Base-by-base conservation (phyloP, 177 flowering plant species). In the Telopea speciosissima region DNA sequence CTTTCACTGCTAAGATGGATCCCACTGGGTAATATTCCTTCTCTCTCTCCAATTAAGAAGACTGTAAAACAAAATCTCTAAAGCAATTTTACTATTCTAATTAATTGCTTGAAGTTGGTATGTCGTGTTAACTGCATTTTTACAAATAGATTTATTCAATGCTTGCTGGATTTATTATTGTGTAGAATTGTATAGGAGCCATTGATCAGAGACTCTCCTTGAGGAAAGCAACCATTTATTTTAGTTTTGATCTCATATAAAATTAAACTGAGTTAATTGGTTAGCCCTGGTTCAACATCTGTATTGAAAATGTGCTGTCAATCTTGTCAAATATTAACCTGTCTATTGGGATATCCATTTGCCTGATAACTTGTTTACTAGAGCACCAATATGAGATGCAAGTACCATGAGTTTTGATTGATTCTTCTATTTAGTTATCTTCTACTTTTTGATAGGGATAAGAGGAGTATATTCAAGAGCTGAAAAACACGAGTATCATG, bases 1-100 rank as follows among this genome's bases (percentile, higher is more conserved):
- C 98, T 66, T 77, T 96, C 28, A 96, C 98, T 3, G 88, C 98
- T 70, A 96, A 96, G 79, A 93, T 96, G 99, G 97, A 93, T 74
- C 99, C 99, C 24, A 82, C 87, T 28, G 82, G 82, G 98, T 90
- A 73, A 25, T 7, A 12, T 13, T 69, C 9, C 24, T 66, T 24
- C 17, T 24, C 23, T 8, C 24, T 22, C 23, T 40, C 23, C 33
- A 10, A 19, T 42, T 5, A 2, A 16, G 26, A 61, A 23, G 11
- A 2, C 36, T 23, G 14, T 28, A 26, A 62, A 24, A 11, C 13
- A 61, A 61, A 23, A 23, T 8, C 24, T 58, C n/a, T 11, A n/a
- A 49, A 11, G 17, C 19, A 49, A 49, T 49, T 49, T 49, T 3
- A 16, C 3, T 2, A 49, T 49, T 49, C 54, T 49, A 49, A 49